Percentiles rank a stretch among this genome's conserved stretches.
These are phyloP conservation scores for Albugo candida DNA, from an alignment of 352 stramenopile genomes.

Conservation along the genomic window DNA sequence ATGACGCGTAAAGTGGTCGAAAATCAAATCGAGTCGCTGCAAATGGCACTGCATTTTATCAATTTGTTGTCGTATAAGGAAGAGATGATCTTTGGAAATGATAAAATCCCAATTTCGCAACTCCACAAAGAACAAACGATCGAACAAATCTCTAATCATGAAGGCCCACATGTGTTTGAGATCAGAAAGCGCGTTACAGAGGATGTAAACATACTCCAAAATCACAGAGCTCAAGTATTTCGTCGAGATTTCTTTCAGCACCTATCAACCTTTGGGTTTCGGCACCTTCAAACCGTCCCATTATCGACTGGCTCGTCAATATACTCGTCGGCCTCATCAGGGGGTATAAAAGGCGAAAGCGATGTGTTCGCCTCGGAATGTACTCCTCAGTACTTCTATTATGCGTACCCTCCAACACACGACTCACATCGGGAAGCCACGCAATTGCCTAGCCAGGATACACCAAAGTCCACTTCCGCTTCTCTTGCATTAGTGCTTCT, in stretches of 20 bases:
- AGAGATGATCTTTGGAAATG: slow-evolving; percentile 58
- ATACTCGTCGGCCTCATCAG: too few species aligned
- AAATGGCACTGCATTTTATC: slow-evolving; percentile 68
- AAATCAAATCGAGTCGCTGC: slow-evolving; percentile 16
- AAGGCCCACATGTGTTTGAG: slow-evolving; percentile 29
- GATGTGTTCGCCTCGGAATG: too few species aligned
- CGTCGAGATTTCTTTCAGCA: slow-evolving; percentile 37
- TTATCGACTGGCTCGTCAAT: too few species aligned
- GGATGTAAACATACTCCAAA: slow-evolving; percentile 36
- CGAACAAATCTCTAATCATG: slow-evolving; percentile 34
- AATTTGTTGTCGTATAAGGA: slow-evolving; percentile 76
- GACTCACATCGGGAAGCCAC: too few species aligned
- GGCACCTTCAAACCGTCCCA: too few species aligned
- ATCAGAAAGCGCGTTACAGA: slow-evolving; percentile 59
- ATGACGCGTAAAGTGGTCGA: slow-evolving; percentile 26
- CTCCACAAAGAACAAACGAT: slow-evolving; percentile 63
- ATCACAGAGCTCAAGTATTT: slow-evolving; percentile 56
- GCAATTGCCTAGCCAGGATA: too few species aligned
- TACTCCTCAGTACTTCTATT: too few species aligned
- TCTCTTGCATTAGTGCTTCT: too few species aligned
- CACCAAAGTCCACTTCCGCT: too few species aligned
- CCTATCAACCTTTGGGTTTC: slow-evolving; percentile 48
- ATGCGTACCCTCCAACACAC: too few species aligned
- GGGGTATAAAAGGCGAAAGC: too few species aligned
- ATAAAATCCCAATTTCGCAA: slow-evolving; percentile 48